Percentiles rank a stretch among this genome's conserved stretches.
These are phyloP conservation scores for Microstegium vimineum DNA, from an alignment of 176 grass and related monocot species.

Conservation along the genomic window DNA sequence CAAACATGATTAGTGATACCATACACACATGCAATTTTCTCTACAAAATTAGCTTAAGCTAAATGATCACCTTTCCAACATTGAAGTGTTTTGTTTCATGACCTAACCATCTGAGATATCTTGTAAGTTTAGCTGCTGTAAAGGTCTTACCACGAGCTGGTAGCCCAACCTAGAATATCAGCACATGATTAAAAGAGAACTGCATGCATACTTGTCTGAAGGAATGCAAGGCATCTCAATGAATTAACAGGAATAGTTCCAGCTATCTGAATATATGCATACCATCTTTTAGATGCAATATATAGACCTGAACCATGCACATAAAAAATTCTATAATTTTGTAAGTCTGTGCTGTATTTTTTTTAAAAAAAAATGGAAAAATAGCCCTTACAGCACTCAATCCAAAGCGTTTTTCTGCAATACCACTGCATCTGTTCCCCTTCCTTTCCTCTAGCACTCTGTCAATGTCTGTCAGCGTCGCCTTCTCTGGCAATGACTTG, in stretches of 20 bases:
- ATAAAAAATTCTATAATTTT: not conserved
- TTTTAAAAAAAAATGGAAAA: not conserved
- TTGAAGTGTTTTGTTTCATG: slow-evolving; percentile 99
- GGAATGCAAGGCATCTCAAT: slow-evolving; percentile 9
- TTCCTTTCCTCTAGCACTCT: not conserved
- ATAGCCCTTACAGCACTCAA: not conserved
- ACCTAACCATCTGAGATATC: slow-evolving; percentile 97
- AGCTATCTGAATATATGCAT: slow-evolving; percentile 4
- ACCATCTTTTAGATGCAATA: not conserved
- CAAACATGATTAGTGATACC: slow-evolving; percentile 22
- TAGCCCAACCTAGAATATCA: slow-evolving; percentile 75
- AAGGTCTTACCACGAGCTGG: slow-evolving; percentile 98
- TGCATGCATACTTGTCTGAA: slow-evolving; percentile 7
- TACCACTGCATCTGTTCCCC: not conserved
- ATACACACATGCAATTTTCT: slow-evolving; percentile 4
- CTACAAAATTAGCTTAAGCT: slow-evolving; percentile 15
- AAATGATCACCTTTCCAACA: slow-evolving; percentile 84
- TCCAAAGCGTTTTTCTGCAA: not conserved
- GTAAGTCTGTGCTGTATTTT: not conserved
- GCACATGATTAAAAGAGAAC: slow-evolving; percentile 19
- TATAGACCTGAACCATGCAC: not conserved
- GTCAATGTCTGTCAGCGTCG: not conserved
- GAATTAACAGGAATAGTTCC: slow-evolving; percentile 13
- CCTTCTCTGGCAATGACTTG: not conserved
- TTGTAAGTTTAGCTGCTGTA: slow-evolving; percentile 95